phyloP scores from a whole-genome alignment of 2,329 filamentous ascomycete species.

The Penicillium brevicompactum region DNA sequence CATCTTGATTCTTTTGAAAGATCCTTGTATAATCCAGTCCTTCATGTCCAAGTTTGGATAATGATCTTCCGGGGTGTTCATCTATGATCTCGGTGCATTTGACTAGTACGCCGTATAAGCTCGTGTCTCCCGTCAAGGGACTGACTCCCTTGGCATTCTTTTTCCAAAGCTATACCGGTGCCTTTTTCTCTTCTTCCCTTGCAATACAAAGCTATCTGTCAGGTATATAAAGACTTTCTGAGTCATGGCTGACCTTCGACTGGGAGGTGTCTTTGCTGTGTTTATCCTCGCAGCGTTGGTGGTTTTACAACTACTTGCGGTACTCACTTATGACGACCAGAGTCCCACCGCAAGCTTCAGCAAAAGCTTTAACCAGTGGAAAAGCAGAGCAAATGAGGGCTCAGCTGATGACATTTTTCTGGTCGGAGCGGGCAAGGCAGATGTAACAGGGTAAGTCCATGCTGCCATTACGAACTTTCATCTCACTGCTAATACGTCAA shows the following conservation, averaged over 20 bases:
- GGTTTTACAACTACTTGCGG: conserved; percentile 34
- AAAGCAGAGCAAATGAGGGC: conserved; percentile 22
- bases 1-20: conserved; percentile 3
- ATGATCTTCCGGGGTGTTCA: conserved; percentile 10
- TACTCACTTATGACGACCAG: conserved; percentile 20
- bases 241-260: conserved; percentile 33
- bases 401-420: conserved; percentile 55
- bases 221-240: neutral
- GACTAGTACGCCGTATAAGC: conserved; percentile 3
- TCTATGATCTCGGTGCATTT: neutral
- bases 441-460: conserved; percentile 65
- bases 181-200: neutral
- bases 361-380: conserved; percentile 25
- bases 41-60: conserved; percentile 3
- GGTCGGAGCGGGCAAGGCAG: conserved; percentile 69
- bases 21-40: neutral
- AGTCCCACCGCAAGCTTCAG: conserved; percentile 17
- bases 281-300: conserved; percentile 31
- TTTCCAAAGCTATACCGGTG: neutral
- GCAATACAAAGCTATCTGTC: neutral
- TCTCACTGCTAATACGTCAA: neutral
- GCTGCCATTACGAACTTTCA: neutral
- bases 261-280: conserved; percentile 28
- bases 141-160: conserved; percentile 1
- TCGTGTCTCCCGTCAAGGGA: conserved; percentile 2